Base-by-base conservation (phyloP, 2,329 filamentous ascomycete genomes). In the Trichoderma endophyticum region DNA sequence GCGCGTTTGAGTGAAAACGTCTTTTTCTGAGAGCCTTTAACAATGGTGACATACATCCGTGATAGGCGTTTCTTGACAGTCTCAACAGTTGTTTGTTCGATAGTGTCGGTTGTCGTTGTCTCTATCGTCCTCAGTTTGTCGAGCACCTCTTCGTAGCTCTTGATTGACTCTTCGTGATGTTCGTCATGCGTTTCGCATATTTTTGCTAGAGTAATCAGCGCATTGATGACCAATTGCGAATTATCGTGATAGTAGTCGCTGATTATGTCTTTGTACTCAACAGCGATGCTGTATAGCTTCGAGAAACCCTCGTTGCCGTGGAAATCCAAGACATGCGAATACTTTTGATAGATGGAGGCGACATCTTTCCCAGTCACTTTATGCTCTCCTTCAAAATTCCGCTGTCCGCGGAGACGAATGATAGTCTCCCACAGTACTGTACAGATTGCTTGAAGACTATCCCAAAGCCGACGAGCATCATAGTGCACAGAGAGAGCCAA, bases 51-150 rank as follows among this genome's bases (percentile, higher is more conserved):
- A 67, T 87, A 87, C 21, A 87, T 75, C 76, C 82, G 84, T 2
- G 86, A 84, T 28, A 87, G 79, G 9, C 84, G 83, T 74, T 83
- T 86, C 77, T 86, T 87, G 74, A 87, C 82, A 0, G 81, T 84
- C 24, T 81, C 80, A 14, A 85, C 75, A 2, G 82, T 81, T 0
- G 80, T 81, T 77, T 77, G 74, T 0, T 72, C 77, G 28, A 43
- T 54, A 7, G 39, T 48, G 6, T 30, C 21, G 6, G 61, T 51
- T 4, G 34, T 63, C 24, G 60, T 48, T 11, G 36, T 64, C 26
- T 54, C 26, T 15, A 28, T 57, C 6, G 62, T 65, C 9, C 12
- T 65, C 1, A 51, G 4, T 6, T 21, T 65, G 18, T 65, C 39
- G 14, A 65, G 62, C 1, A 54, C 79, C 72, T 85, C 80, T 71